Percentiles rank a stretch among this genome's conserved stretches.
These are phyloP conservation scores for Beauveria medogensis DNA, from an alignment of 2,329 filamentous ascomycete species.

Conservation along the genomic window DNA sequence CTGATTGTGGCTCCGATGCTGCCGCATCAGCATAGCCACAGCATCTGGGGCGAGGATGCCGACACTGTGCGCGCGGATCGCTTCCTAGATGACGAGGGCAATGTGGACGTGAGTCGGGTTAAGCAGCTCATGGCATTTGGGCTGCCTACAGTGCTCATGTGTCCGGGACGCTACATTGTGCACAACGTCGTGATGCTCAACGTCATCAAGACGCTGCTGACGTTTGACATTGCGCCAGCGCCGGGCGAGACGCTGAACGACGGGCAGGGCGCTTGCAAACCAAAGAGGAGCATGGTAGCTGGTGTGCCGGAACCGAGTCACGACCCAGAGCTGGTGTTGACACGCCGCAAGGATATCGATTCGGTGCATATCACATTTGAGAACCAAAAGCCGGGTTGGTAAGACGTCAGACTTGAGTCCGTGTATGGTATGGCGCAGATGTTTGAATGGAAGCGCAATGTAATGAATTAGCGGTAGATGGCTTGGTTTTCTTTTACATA, in stretches of 20 bases:
- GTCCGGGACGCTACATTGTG: constrained; percentile 6
- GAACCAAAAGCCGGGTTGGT: constrained; percentile 8
- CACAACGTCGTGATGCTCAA: constrained; percentile 7
- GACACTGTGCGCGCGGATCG: not conserved
- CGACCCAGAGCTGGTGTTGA: not conserved
- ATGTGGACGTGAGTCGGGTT: not conserved
- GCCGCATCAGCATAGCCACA: constrained; percentile 5
- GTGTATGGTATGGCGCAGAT: not conserved
- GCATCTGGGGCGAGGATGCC: constrained; percentile 6
- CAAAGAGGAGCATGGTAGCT: constrained; percentile 4
- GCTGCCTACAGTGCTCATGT: constrained; percentile 8
- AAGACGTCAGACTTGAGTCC: not conserved
- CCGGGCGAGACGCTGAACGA: not conserved
- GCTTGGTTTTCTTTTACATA: too few relatives aligned
- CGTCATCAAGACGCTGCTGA: constrained; percentile 8
- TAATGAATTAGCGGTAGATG: not conserved
- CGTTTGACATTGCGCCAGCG: constrained; percentile 3
- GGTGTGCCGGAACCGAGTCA: not conserved
- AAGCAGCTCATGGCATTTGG: constrained; percentile 5
- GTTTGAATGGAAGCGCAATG: not conserved
- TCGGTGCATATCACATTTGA: constrained; percentile 2
- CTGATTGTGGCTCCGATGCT: constrained; percentile 8
- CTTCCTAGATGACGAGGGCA: not conserved
- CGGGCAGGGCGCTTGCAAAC: not conserved
- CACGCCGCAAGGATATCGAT: not conserved